These are phyloP conservation scores for Strobilomyces dryophilus DNA, from an alignment of 768 basidiomycete species.

Conservation along the genomic window DNA sequence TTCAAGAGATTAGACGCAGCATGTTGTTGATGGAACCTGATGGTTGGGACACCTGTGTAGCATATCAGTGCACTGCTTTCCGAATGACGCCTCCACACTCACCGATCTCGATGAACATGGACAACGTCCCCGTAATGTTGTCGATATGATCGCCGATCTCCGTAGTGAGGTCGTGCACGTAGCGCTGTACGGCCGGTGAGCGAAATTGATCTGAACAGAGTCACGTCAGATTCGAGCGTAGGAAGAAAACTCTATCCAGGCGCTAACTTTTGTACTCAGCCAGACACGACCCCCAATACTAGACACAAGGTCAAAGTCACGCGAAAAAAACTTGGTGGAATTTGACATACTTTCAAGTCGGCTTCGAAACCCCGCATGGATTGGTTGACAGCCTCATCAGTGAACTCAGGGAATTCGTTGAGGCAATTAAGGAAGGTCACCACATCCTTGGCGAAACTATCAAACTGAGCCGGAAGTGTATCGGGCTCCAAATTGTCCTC, in stretches of 20 bases:
- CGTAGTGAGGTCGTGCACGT: slow-evolving; percentile 47
- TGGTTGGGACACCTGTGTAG: slow-evolving; percentile 48
- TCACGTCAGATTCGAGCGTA: slow-evolving; percentile 6
- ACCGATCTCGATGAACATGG: slow-evolving; percentile 54
- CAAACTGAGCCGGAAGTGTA: slow-evolving; percentile 43
- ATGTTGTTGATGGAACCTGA: slow-evolving; percentile 52
- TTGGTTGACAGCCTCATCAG: slow-evolving; percentile 47
- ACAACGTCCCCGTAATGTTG: slow-evolving; percentile 46
- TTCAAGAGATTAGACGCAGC: slow-evolving; percentile 46
- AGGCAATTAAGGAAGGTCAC: slow-evolving; percentile 50
- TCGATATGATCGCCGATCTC: slow-evolving; percentile 55
- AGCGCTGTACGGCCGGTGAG: slow-evolving; percentile 50
- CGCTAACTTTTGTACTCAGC: slow-evolving; percentile 41
- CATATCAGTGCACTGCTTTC: slow-evolving; percentile 24
- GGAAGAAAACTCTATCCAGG: neutral
- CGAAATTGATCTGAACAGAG: slow-evolving; percentile 42
- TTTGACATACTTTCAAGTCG: slow-evolving; percentile 41
- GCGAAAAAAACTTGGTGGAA: neutral
- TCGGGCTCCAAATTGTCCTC: slow-evolving; percentile 45
- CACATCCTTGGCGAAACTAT: slow-evolving; percentile 45
- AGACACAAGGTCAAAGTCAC: slow-evolving; percentile 12
- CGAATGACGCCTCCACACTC: slow-evolving; percentile 20
- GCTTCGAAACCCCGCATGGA: slow-evolving; percentile 48
- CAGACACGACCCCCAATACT: slow-evolving; percentile 56
- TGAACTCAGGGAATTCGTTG: slow-evolving; percentile 56